Evolutionary conservation across 192 early-diverging fungal genomes (phyloP).

Genomic region (Kickxella alabastrina): DNA sequence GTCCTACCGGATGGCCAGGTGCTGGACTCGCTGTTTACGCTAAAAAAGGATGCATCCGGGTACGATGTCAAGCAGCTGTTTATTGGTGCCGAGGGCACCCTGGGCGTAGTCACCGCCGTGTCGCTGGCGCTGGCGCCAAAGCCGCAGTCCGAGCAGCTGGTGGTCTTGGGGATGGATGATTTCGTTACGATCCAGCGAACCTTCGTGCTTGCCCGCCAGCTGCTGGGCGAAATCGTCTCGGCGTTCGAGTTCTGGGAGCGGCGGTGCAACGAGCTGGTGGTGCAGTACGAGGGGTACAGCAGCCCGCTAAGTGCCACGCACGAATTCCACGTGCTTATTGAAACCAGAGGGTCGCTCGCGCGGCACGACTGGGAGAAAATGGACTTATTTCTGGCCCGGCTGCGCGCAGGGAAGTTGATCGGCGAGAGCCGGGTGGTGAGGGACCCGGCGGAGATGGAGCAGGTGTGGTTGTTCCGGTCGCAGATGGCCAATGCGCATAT

Average conservation of each 20-base stretch:
- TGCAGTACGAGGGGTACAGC: slow-evolving; percentile 23
- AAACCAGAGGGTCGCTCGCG: slow-evolving; percentile 85
- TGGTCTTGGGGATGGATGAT: slow-evolving; percentile 71
- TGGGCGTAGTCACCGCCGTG: slow-evolving; percentile 91
- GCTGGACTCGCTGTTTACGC: slow-evolving; percentile 73
- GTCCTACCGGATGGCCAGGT: slow-evolving; percentile 91
- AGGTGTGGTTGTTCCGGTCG: slow-evolving; percentile 40
- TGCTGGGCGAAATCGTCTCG: slow-evolving; percentile 90
- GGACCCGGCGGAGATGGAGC: slow-evolving; percentile 23
- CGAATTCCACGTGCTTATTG: slow-evolving; percentile 70
- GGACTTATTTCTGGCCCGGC: slow-evolving; percentile 22
- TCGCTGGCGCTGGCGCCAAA: slow-evolving; percentile 78
- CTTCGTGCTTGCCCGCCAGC: slow-evolving; percentile 73
- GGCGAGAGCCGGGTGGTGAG: slow-evolving; percentile 20
- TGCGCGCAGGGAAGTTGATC: slow-evolving; percentile 14
- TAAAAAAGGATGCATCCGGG: slow-evolving; percentile 97
- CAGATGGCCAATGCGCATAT: slow-evolving; percentile 47
- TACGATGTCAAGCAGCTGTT: slow-evolving; percentile 99
- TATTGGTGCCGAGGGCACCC: slow-evolving; percentile 93
- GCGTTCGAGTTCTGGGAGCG: slow-evolving; percentile 98
- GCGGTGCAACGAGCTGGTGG: slow-evolving; percentile 64
- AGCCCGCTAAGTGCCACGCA: slow-evolving; percentile 20
- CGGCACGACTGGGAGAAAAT: slow-evolving; percentile 86
- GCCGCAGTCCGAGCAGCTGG: slow-evolving; percentile 66
- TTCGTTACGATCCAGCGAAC: slow-evolving; percentile 78